These are phyloP conservation scores for Fraxinus pennsylvanica DNA, from an alignment of 257 asterid species.

Conservation along the genomic window DNA sequence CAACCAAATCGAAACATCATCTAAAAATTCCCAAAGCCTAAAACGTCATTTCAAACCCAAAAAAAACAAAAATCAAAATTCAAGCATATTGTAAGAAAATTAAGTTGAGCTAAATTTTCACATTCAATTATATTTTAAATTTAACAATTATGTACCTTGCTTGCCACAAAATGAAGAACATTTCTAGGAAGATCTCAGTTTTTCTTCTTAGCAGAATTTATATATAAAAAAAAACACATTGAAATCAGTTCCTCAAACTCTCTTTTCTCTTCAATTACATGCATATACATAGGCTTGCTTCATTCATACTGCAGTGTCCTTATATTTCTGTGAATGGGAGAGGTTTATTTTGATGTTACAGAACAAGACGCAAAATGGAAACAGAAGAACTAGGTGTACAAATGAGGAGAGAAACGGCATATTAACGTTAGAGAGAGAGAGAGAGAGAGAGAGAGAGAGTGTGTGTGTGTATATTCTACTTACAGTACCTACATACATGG, in stretches of 20 bases:
- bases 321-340: conserved; percentile 24
- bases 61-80: neutral
- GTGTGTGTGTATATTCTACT: neutral
- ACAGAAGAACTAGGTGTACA: neutral
- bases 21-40: conserved; percentile 20
- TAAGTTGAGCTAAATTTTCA: conserved; percentile 13
- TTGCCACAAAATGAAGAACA: conserved; percentile 46
- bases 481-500: neutral
- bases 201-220: conserved; percentile 16
- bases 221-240: conserved; percentile 14
- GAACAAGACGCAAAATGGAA: conserved; percentile 30
- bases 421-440: neutral
- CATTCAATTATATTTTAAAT: conserved; percentile 25
- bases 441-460: conserved; percentile 7
- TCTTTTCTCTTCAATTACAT: conserved; percentile 20
- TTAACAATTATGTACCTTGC: conserved; percentile 36
- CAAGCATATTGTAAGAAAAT: conserved; percentile 24
- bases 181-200: conserved; percentile 44
- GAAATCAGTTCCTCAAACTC: conserved; percentile 12
- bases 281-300: conserved; percentile 20
- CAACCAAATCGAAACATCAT: conserved; percentile 32
- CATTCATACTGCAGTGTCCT: conserved; percentile 21
- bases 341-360: conserved; percentile 38
- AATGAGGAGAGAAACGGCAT: conserved; percentile 20
- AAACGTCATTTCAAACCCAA: conserved; percentile 17